Conservation (phyloP, 371 early-diverging fungal species). For the Homolaphlyctis polyrhiza region DNA sequence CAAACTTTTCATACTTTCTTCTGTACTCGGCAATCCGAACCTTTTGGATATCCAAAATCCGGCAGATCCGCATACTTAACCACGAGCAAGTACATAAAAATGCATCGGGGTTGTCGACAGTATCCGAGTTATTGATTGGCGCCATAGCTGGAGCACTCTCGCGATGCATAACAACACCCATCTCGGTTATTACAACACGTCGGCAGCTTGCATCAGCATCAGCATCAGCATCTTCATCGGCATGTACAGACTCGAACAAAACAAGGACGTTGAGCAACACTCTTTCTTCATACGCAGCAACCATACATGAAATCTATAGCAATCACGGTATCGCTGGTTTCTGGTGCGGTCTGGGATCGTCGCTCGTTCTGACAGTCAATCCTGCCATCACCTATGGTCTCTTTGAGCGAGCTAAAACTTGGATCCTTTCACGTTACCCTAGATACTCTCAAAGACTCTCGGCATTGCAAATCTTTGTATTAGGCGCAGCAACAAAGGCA, state of each 20-base stretch:
- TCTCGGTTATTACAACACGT: conserved; percentile 80
- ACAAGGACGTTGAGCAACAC: no score
- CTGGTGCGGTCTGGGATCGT: conserved; percentile 64
- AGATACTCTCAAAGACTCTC: conserved; percentile 35
- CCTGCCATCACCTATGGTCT: conserved; percentile 96
- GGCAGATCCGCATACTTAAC: not conserved
- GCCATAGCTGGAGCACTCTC: conserved; percentile 87
- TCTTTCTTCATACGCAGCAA: not conserved
- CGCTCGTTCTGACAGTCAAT: conserved; percentile 77
- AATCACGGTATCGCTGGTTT: conserved; percentile 45
- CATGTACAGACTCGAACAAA: no score
- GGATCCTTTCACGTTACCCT: conserved; percentile 14
- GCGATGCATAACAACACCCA: conserved; percentile 86
- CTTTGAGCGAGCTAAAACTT: conserved; percentile 83
- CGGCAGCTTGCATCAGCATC: not conserved
- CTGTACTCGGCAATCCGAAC: conserved; percentile 54
- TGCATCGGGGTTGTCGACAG: no score
- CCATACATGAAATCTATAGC: conserved; percentile 53
- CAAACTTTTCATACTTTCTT: conserved; percentile 92
- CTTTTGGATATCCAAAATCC: conserved; percentile 55
- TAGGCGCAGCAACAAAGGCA: conserved; percentile 91
- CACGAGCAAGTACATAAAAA: conserved; percentile 32
- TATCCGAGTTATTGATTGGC: conserved; percentile 77
- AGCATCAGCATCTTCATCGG: no score
- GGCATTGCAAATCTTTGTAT: conserved; percentile 74